A percentile compares a stretch with the other conserved stretches of the same genome.
Evolutionary conservation across 306 rosid genomes (phyloP).

Genomic region (Casuarina cunninghamiana): DNA sequence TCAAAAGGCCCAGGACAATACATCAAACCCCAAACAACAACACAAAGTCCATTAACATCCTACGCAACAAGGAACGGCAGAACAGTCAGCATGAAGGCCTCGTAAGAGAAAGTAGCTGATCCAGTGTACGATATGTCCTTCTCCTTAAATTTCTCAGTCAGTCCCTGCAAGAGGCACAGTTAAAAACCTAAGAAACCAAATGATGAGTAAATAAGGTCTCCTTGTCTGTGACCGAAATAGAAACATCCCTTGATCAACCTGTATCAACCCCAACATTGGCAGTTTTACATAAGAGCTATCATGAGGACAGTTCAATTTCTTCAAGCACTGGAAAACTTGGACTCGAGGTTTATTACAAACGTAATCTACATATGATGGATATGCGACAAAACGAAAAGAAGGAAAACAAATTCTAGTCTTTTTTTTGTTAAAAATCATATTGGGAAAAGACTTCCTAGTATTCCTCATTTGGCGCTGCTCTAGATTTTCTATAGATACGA

Average conservation of each 20-base stretch:
- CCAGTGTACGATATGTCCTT: constrained; percentile 73
- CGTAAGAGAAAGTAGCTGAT: constrained; percentile 74
- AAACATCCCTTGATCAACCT: background rate
- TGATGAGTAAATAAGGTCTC: background rate
- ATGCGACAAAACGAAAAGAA: background rate
- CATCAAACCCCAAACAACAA: background rate
- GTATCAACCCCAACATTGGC: background rate
- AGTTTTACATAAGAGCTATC: background rate
- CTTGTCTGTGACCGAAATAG: background rate
- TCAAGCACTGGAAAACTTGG: background rate
- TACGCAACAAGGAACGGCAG: constrained; percentile 84
- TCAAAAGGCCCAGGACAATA: too few species aligned
- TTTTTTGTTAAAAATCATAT: background rate
- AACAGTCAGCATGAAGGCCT: constrained; percentile 91
- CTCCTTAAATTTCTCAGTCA: constrained; percentile 93
- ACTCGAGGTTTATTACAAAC: background rate
- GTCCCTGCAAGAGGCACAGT: constrained; percentile 59
- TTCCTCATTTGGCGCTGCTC: background rate
- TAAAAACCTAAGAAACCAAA: background rate
- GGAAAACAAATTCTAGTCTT: background rate
- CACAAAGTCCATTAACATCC: constrained; percentile 24
- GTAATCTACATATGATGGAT: background rate
- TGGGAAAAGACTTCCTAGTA: background rate
- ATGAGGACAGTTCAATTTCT: background rate
- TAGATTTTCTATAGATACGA: background rate